phyloP scores from a whole-genome alignment of 78 protist species.

The Dictyostelium purpureum region DNA sequence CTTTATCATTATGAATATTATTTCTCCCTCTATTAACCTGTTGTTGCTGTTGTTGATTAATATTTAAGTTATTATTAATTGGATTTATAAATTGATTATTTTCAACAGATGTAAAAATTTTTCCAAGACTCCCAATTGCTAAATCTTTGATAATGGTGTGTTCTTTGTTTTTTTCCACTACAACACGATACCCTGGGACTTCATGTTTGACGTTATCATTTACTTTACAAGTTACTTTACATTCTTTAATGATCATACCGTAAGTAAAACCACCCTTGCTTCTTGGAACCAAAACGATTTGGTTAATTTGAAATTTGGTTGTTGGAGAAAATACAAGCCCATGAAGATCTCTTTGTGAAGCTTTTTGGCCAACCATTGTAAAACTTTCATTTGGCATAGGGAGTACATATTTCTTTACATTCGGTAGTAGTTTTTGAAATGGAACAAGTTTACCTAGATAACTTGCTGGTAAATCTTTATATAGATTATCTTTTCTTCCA shows the following conservation, averaged over 20 bases:
- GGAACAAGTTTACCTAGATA: constrained; percentile 73
- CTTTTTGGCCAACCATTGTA: constrained; percentile 27
- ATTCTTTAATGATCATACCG: constrained; percentile 72
- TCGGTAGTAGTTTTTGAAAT: not conserved
- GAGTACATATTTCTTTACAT: not conserved
- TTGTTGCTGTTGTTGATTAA: constrained; percentile 9
- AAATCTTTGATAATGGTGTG: constrained; percentile 57
- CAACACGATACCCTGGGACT: constrained; percentile 59
- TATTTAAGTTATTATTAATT: not conserved
- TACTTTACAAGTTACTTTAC: constrained; percentile 67
- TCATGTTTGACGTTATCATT: constrained; percentile 66
- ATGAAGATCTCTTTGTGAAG: constrained; percentile 64
- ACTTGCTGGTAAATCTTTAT: constrained; percentile 59
- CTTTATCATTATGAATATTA: not conserved
- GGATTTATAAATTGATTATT: constrained; percentile 6
- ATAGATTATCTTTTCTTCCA: constrained; percentile 55
- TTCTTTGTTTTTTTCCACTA: constrained; percentile 50
- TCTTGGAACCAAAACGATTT: constrained; percentile 72
- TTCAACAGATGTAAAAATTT: constrained; percentile 9
- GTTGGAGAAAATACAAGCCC: constrained; percentile 66
- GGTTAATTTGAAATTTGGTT: constrained; percentile 48
- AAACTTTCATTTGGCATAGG: not conserved
- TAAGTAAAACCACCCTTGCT: constrained; percentile 83
- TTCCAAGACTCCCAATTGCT: constrained; percentile 61
- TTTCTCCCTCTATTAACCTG: not conserved